Evolutionary conservation across 2,329 filamentous ascomycete genomes (phyloP).

Genomic region (Ploettnerulaceae sp.): DNA sequence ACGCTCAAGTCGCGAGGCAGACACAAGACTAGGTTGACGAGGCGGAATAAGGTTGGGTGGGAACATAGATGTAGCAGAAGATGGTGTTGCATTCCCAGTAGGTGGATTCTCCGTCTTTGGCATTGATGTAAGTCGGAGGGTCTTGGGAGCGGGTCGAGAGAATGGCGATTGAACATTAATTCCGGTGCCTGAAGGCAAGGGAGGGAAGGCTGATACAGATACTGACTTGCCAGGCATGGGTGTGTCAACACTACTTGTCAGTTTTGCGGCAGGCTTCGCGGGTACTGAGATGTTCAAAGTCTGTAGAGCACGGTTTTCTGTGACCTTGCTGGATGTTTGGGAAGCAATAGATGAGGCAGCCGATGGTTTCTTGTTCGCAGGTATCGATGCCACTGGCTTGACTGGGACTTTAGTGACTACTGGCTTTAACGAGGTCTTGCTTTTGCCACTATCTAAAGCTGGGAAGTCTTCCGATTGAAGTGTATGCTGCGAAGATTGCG

Average conservation of each 20-base stretch:
- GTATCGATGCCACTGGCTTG: conserved; percentile 4
- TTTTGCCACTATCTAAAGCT: conserved; percentile 43
- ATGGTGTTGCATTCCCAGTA: conserved; percentile 28
- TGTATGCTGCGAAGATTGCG: conserved; percentile 31
- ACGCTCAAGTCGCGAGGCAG: conserved; percentile 42
- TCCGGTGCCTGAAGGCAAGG: conserved; percentile 45
- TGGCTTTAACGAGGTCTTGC: conserved; percentile 18
- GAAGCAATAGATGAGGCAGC: not conserved
- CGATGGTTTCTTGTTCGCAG: conserved; percentile 14
- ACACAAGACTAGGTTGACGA: conserved; percentile 47
- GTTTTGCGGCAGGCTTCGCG: conserved; percentile 35
- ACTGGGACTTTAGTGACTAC: conserved; percentile 10
- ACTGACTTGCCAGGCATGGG: conserved; percentile 14
- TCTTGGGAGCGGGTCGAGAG: conserved; percentile 53
- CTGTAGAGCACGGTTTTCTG: conserved; percentile 25
- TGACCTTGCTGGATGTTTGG: conserved; percentile 15
- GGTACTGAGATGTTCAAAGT: conserved; percentile 48
- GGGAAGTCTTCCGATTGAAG: conserved; percentile 61
- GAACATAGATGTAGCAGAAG: conserved; percentile 34
- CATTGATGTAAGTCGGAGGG: conserved; percentile 63
- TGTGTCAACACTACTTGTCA: conserved; percentile 17
- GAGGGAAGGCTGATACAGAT: conserved; percentile 43
- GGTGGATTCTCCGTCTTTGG: conserved; percentile 56
- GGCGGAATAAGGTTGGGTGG: conserved; percentile 41
- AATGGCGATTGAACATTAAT: conserved; percentile 49